Evolutionary conservation across 768 basidiomycete genomes (phyloP).

Genomic region (Lepiota venenata): DNA sequence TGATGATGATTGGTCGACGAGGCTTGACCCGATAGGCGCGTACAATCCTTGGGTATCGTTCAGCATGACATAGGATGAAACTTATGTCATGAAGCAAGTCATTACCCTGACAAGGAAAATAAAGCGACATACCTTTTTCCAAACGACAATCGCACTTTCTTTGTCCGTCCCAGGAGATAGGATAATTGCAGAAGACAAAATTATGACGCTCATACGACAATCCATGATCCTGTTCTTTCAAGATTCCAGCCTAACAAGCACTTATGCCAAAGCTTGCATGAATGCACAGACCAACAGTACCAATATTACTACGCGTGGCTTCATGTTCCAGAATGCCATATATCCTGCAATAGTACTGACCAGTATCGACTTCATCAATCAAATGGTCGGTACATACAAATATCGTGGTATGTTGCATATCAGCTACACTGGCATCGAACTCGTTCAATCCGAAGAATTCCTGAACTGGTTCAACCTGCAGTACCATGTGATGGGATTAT

Average conservation of each 20-base stretch:
- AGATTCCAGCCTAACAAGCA: background rate
- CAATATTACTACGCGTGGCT: conserved; percentile 10
- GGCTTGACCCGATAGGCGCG: conserved; percentile 9
- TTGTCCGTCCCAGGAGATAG: conserved; percentile 8
- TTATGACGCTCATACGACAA: conserved; percentile 13
- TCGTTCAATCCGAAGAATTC: conserved; percentile 14
- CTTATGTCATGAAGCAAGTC: conserved; percentile 20
- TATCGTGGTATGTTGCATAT: conserved; percentile 1
- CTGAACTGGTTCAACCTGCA: conserved; percentile 9
- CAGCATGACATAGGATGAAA: conserved; percentile 10
- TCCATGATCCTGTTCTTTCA: conserved; percentile 9
- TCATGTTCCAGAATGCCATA: conserved; percentile 7
- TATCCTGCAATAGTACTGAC: conserved; percentile 4
- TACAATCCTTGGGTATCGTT: conserved; percentile 18
- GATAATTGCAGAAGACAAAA: conserved; percentile 11
- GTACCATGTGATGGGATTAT: conserved; percentile 4
- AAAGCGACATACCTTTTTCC: conserved; percentile 17
- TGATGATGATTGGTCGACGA: conserved; percentile 6
- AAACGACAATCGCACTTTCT: conserved; percentile 15
- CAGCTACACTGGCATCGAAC: conserved; percentile 7
- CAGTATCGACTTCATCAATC: conserved; percentile 13
- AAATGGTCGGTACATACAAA: background rate
- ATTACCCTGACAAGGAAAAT: conserved; percentile 18
- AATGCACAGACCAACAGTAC: conserved; percentile 11
- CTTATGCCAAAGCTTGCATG: conserved; percentile 5